A percentile compares a stretch with the other conserved stretches of the same genome.
Evolutionary conservation across 352 stramenopile species (phyloP).

Genomic region (Phytopythium montanum): DNA sequence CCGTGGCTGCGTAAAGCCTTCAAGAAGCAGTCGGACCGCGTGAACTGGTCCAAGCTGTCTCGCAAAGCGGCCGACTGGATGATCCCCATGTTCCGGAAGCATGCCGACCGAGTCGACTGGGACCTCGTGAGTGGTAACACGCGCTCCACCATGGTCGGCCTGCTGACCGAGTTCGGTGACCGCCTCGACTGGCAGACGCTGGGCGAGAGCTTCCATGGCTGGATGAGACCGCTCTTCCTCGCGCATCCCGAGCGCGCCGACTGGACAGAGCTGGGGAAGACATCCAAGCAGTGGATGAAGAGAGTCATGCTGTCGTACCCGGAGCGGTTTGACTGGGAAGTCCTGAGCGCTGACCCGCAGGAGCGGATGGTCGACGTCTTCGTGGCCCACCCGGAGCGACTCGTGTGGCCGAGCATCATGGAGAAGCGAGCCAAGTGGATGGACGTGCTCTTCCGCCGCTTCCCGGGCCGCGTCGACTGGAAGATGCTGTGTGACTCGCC

Average conservation of each 20-base stretch:
- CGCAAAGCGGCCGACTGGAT: not conserved
- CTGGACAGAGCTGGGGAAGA: not conserved
- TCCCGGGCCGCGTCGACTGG: not conserved
- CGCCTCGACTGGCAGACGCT: not conserved
- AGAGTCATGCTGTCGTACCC: not conserved
- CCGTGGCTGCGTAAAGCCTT: not conserved
- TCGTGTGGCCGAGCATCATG: not conserved
- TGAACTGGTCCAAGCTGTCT: not conserved
- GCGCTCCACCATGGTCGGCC: not conserved
- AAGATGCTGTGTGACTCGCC: not conserved
- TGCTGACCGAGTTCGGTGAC: not conserved
- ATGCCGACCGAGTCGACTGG: not conserved
- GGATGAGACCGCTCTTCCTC: not conserved
- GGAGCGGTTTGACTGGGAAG: not conserved
- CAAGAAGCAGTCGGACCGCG: not conserved
- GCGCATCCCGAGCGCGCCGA: not conserved
- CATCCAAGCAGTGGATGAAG: not conserved
- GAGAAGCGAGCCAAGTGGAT: not conserved
- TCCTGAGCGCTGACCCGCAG: not conserved
- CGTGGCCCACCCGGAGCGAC: not conserved
- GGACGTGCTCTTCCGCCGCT: not conserved
- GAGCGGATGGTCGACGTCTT: not conserved
- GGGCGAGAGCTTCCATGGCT: not conserved
- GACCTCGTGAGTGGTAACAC: not conserved
- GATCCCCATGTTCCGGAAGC: not conserved